Evolutionary conservation across 2,329 filamentous ascomycete genomes (phyloP).

Genomic region (Exophiala xenobiotica): DNA sequence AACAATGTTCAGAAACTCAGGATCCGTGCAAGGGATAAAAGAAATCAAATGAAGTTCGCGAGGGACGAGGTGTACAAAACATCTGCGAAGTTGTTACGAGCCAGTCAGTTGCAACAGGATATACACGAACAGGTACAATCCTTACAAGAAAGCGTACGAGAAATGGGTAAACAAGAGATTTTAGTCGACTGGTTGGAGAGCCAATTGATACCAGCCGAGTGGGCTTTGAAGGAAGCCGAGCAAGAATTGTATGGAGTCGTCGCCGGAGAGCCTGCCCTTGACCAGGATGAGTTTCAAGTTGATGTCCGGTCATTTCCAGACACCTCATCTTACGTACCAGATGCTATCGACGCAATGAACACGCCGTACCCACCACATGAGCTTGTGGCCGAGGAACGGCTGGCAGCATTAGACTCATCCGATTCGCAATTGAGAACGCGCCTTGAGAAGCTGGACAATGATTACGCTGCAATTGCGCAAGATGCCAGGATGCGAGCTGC

Average conservation of each 20-base stretch:
- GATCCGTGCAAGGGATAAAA: slow-evolving; percentile 6
- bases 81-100: background rate
- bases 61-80: too few species aligned
- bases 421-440: background rate
- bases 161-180: slow-evolving; percentile 2
- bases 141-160: background rate
- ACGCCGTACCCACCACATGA: background rate
- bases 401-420: background rate
- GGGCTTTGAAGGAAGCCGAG: slow-evolving; percentile 7
- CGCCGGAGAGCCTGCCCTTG: background rate
- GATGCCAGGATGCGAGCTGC: background rate
- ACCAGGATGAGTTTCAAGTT: background rate
- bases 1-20: slow-evolving; percentile 1
- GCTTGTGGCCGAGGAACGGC: background rate
- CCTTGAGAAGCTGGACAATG: background rate
- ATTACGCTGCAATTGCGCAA: background rate
- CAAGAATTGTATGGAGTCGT: slow-evolving; percentile 1
- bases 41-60: background rate
- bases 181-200: background rate
- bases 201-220: slow-evolving; percentile 6
- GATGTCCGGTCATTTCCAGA: background rate
- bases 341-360: background rate
- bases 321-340: background rate
- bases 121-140: background rate
- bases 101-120: background rate